Percentiles rank a stretch among this genome's conserved stretches.
Conservation (phyloP, 2,329 filamentous ascomycete genomes). For the Fusarium humuli region DNA sequence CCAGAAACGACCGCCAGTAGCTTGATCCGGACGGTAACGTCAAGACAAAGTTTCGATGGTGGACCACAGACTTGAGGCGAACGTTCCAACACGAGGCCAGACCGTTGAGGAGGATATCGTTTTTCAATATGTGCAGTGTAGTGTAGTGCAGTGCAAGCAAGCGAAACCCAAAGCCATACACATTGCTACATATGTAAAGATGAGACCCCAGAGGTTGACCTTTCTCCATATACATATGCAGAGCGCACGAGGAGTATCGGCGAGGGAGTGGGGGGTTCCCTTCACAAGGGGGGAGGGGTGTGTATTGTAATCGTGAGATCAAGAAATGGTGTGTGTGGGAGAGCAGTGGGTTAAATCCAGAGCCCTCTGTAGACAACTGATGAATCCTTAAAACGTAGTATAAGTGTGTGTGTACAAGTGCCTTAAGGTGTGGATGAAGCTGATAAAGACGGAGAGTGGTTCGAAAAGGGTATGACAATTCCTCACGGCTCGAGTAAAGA, state of each 20-base stretch:
- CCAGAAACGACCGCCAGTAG: constrained; percentile 36
- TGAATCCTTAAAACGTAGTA: constrained; percentile 33
- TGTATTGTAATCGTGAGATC: constrained; percentile 27
- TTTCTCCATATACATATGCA: constrained; percentile 45
- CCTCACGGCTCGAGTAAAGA: constrained; percentile 29
- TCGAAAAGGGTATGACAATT: constrained; percentile 42
- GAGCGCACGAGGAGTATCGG: constrained; percentile 45
- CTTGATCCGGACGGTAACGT: constrained; percentile 38
- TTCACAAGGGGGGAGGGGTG: constrained; percentile 30
- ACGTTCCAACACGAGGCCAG: constrained; percentile 45
- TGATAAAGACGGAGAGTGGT: constrained; percentile 40
- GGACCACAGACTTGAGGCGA: constrained; percentile 33
- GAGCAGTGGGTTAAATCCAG: constrained; percentile 38
- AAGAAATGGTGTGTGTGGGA: constrained; percentile 40
- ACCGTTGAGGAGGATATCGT: constrained; percentile 42
- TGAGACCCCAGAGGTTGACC: constrained; percentile 40
- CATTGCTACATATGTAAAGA: constrained; percentile 46
- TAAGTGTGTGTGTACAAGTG: constrained; percentile 34
- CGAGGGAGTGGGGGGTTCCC: constrained; percentile 38
- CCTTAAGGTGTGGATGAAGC: constrained; percentile 40
- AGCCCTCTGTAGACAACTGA: constrained; percentile 35
- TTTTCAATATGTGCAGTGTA: constrained; percentile 31
- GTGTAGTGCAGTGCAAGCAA: constrained; percentile 31
- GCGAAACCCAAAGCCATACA: constrained; percentile 41
- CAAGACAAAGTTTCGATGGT: constrained; percentile 36